Base-by-base conservation (phyloP, 169 alveolate genomes). In the Cytauxzoon felis region DNA sequence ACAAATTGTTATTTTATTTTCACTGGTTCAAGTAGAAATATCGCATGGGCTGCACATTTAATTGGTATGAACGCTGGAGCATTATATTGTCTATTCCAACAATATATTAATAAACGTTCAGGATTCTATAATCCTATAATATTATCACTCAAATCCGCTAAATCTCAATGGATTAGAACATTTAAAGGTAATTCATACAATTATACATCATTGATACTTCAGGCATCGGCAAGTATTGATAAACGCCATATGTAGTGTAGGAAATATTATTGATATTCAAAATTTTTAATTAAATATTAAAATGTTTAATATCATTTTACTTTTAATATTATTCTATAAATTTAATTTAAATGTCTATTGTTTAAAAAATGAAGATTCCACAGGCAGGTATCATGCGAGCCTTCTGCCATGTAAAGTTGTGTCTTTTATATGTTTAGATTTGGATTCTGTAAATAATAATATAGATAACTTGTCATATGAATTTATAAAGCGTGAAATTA, bases 21-120 rank as follows among this genome's bases (percentile, higher is more conserved):
- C 51, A 62, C n/a, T 41, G 82, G 78, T 40, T 52, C 63, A 57
- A 43, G 65, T 33, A 62, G 80, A 33, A 71, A 45, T 60, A 47
- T 86, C 18, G 91, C 91, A 7, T 86, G 91, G 91, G 76, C 88
- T 34, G 91, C 91, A n/a, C 91, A 86, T 50, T 58, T 86, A 41
- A 71, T 86, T 56, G 91, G 91, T 21, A 27, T 86, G 42, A 70
- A 72, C 19, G 79, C 88, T 13, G 89, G 89, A 7, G 89, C 86
- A 24, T 33, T 76, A 21, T 86, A 86, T 45, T 81, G 86, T 70
- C 30, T 47, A 6, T 47, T 71, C 30, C 91, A 86, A 78, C 72
- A 80, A 43, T 5, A 62, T 18, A 66, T 73, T 6, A 58, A 58
- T 27, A 64, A 61, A 58, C 69, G 84, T 24, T 72, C 61, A 24